Evolutionary conservation across 192 early-diverging fungal species (phyloP), one percentile per base, ranked within the genome.

Genomic region (Coemansia sp.): DNA sequence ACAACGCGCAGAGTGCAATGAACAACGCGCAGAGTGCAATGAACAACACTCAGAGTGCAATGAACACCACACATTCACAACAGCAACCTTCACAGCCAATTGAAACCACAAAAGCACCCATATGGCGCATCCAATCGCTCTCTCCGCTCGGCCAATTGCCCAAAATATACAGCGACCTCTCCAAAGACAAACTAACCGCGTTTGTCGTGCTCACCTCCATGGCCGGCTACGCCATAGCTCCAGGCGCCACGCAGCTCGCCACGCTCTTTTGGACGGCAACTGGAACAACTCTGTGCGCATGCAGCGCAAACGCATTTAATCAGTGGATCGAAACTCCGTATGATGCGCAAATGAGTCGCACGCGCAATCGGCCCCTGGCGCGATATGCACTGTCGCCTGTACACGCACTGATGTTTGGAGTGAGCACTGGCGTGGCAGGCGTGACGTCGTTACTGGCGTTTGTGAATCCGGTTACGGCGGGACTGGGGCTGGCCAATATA

Each of bases 281-380:
- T 1, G 96, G 96, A 15, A 98, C 95, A 0, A 85, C 85, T 3
- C 83, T 98, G 32, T 97, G 95, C 67, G 87, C 94, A 10, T 84
- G 85, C 4, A 90, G 90, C 29, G 97, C 97, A 43, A 98, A 98
- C 72, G 79, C 92, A 7, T 88, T 97, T 66, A 98, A 98, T 78
- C 97, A 98, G 79, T 97, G 93, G 89, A 89, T 92, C 24, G 97
- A 98, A 69, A 76, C 84, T 22, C 95, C 97, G 0, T 98, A 94
- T 64, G 97, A 98, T 66, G 95, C 94, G 23, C 97, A 98, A 79
- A 98, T 98, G 97, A 79, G 86, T 14, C 87, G 97, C 24, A 98
- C 97, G 11, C 85, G 92, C 51, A 93, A 91, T 70, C 85, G 97
- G 4, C 85, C 90, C 6, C 72, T 98, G 32, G 95, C 95, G 9